These are phyloP conservation scores for Crinitomyces ghanaensis DNA, from an alignment of 805 yeast genomes.

Conservation along the genomic window DNA sequence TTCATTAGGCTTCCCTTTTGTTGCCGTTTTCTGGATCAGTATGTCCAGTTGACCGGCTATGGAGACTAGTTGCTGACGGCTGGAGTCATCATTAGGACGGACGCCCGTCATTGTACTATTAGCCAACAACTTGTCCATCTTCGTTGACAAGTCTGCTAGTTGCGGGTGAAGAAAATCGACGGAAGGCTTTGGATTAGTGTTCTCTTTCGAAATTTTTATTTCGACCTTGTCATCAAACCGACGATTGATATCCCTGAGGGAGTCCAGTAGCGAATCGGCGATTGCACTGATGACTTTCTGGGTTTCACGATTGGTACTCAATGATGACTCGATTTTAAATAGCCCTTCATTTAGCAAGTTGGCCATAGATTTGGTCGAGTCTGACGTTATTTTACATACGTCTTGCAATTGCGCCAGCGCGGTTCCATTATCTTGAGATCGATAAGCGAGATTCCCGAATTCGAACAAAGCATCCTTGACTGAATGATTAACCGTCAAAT, in stretches of 20 bases:
- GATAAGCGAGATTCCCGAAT: conserved; percentile 24
- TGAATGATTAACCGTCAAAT: conserved; percentile 23
- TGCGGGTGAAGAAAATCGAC: too few species aligned
- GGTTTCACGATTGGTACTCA: conserved; percentile 11
- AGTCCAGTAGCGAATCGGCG: conserved; percentile 12
- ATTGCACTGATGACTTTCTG: conserved; percentile 10
- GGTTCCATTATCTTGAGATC: conserved; percentile 28
- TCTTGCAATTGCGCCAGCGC: conserved; percentile 21
- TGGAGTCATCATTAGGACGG: too few species aligned
- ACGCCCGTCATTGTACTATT: too few species aligned
- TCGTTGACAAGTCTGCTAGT: too few species aligned
- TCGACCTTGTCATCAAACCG: conserved; percentile 7
- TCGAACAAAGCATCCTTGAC: conserved; percentile 25
- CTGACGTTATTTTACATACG: conserved; percentile 16
- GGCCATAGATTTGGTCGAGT: conserved; percentile 11
- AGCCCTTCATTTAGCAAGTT: conserved; percentile 11
- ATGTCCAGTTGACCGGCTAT: too few species aligned
- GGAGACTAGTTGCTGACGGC: too few species aligned
- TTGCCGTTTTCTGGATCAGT: too few species aligned
- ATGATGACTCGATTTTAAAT: conserved; percentile 3
- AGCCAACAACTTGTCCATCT: too few species aligned
- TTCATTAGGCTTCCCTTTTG: too few species aligned
- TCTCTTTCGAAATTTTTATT: too few species aligned
- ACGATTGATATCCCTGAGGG: conserved; percentile 8
- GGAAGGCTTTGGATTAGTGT: too few species aligned